Evolutionary conservation across 179 eudicot genomes (phyloP), one percentile per base, ranked within the genome.

Genomic region (Silene noctiflora): DNA sequence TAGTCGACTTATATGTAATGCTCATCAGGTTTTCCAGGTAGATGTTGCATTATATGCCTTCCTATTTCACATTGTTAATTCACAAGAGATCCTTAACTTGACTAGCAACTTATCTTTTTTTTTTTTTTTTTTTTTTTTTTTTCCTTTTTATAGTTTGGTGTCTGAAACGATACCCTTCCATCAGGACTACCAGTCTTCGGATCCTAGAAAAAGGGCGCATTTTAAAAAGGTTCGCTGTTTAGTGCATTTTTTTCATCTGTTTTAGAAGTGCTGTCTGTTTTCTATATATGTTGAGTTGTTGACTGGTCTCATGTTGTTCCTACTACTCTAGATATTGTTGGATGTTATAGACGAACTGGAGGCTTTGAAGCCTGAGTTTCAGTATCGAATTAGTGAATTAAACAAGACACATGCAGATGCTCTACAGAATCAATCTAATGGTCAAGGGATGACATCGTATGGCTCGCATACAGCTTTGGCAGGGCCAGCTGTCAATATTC

Each of bases 91-190:
- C 25, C 6, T 75, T 63, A 24, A 60, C 65, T 60, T 16, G 19
- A 46, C 46, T 12, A 71, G 59, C 78, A 75, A 53, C 19, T 22
- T 72, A 2, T 55, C 1, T 4, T 63, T 3, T 62, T 21, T 24
- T 62, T 3, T 1, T 0, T 11, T 21, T 11, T 25, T 62, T 44
- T 69, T 46, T 74, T 46, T 72, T 13, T 48, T 72, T 4, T 48
- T 78, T 12, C 27, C 24, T 68, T 58, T 72, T 72, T 51, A 67
- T 70, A 95, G 99, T 83, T 82, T 95, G 92, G 94, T 88, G 62
- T 82, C 90, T 42, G 99, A 95, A 83, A 93, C 99, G 48, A 93
- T 95, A 83, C 98, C 98, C 77, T 82, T 78, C 86, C 99, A 95
- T 86, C 95, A 88, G 69, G 98, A 95, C 69, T 95, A 91, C 80